Percentiles rank a stretch among this genome's conserved stretches.
Evolutionary conservation across 257 asterid species (phyloP).

Genomic region (Nicotiana attenuata): DNA sequence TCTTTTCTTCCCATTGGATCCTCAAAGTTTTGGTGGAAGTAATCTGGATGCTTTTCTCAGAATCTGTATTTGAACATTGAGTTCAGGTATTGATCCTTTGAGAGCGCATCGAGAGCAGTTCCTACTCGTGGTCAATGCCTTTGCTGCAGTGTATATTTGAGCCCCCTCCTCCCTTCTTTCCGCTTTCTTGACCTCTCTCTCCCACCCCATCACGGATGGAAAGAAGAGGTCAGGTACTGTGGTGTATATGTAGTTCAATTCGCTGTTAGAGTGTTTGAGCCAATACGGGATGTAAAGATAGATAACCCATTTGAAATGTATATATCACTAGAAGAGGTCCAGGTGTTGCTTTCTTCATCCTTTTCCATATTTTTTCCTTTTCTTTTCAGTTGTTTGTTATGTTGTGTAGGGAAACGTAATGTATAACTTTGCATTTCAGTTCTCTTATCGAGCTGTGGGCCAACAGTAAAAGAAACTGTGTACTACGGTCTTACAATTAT

Average conservation of each 20-base stretch:
- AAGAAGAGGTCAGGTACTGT: background rate
- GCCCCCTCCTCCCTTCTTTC: background rate
- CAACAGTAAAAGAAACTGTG: background rate
- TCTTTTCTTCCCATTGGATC: background rate
- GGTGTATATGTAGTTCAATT: conserved; percentile 2
- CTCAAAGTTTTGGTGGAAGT: background rate
- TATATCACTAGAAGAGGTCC: conserved; percentile 9
- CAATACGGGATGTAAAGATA: conserved; percentile 6
- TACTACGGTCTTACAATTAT: background rate
- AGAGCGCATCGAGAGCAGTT: background rate
- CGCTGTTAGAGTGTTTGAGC: conserved; percentile 5
- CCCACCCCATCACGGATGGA: background rate
- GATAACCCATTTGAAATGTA: conserved; percentile 6
- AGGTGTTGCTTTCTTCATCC: background rate
- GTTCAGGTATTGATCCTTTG: background rate
- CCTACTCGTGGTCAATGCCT: background rate
- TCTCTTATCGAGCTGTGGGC: background rate
- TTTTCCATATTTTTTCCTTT: background rate
- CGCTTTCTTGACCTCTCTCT: background rate
- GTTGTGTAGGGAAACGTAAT: background rate
- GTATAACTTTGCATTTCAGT: background rate
- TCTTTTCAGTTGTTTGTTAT: background rate
- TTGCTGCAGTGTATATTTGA: conserved; percentile 1
- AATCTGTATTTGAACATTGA: background rate
- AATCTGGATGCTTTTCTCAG: background rate